Evolutionary conservation across 257 asterid species (phyloP), one percentile per base, ranked within the genome.

Genomic region (Rauvolfia tetraphylla): DNA sequence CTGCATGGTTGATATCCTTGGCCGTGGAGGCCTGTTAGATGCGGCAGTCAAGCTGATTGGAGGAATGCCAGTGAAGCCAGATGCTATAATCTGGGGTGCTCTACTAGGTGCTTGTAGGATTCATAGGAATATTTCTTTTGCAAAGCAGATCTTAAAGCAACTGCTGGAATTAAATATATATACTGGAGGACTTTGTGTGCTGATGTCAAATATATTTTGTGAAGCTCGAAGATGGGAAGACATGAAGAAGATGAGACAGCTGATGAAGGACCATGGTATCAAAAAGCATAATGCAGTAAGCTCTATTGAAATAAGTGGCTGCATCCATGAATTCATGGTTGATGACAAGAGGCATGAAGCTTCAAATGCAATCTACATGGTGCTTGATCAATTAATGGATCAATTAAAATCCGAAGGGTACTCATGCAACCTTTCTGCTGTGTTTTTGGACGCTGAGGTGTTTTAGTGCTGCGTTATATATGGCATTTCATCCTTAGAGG

Each of bases 1-100:
- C 10, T 90, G 90, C 58, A 87, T 88, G 92, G 72, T 88, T 11
- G 93, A 88, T 77, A 78, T 90, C 73, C 88, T 87, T 75, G 90
- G 90, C 7, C 90, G 92, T 39, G 79, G 83, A 74, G 96, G 96
- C 62, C 76, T 80, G 7, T 68, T 90, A 73, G 77, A 80, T 6
- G 89, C 87, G 80, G 92, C 93, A 2, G 66, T 90, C 12, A 78
- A 79, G 74, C 68, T 90, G 63, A 82, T 87, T 20, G 86, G 88
- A 13, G 71, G 80, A 74, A 90, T 87, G 96, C 69, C 76, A 7
- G 80, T 83, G 87, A 88, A 82, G 75, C 88, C 96, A 2, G 90
- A 88, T 48, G 73, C 84, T 38, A 89, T 87, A 66, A 75, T 87
- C 5, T 90, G 92, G 93, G 89, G 92, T 51, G 51, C 96, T 27